Percentiles rank a stretch among this genome's conserved stretches.
Evolutionary conservation across 1,139 yeast species (phyloP).

Genomic region (Casaregolazyma suthepensis): DNA sequence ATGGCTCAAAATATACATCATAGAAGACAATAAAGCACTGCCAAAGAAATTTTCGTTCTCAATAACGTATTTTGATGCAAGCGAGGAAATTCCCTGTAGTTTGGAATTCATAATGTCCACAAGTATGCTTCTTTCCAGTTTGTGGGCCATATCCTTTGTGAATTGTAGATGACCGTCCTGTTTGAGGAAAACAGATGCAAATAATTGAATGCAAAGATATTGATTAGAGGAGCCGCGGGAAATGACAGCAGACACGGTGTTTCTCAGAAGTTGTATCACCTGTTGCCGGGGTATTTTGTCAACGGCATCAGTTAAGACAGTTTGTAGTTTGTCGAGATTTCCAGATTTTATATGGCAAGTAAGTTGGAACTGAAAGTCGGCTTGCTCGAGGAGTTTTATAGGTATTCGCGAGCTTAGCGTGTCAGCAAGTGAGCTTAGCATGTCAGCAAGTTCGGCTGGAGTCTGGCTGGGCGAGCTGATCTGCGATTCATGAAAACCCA

Average conservation of each 20-base stretch:
- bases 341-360: background rate
- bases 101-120: background rate
- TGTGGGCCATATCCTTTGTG: background rate
- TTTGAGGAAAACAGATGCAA: constrained; percentile 7
- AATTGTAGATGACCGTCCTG: constrained; percentile 5
- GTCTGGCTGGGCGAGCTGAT: too few species aligned
- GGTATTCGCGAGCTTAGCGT: background rate
- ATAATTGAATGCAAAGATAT: constrained; percentile 6
- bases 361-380: constrained; percentile 1
- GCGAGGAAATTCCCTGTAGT: background rate
- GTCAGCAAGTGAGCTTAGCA: background rate
- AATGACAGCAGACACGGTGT: background rate
- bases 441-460: background rate
- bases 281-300: background rate
- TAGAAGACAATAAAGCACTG: constrained; percentile 17
- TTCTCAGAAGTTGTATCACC: constrained; percentile 1
- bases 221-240: background rate
- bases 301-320: constrained; percentile 3
- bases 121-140: constrained; percentile 4
- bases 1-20: constrained; percentile 15
- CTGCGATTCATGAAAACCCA: background rate
- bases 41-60: constrained; percentile 11
- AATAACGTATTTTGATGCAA: background rate
- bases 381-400: background rate
- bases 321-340: background rate